These are phyloP conservation scores for Cicer cuneatum DNA, from an alignment of 306 rosid species.

Conservation along the genomic window DNA sequence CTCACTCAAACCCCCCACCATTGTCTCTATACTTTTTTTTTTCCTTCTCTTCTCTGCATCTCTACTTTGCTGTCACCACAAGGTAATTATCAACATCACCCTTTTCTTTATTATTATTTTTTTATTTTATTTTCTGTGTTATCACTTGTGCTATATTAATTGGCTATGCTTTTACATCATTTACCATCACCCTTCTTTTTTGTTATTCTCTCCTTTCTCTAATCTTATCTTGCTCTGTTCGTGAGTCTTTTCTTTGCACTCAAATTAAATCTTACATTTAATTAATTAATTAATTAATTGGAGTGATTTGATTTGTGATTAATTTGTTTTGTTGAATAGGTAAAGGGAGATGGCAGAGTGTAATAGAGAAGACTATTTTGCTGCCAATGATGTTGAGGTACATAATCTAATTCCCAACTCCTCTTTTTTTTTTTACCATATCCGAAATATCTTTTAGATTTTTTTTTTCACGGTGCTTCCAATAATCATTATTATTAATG, in stretches of 20 bases:
- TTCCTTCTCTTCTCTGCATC: conserved; percentile 42
- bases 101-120: conserved; percentile 3
- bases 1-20: conserved; percentile 60
- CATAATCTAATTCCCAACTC: conserved; percentile 13
- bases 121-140: not conserved
- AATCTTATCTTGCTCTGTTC: not conserved
- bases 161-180: conserved; percentile 5
- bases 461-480: too few relatives aligned
- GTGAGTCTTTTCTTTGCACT: conserved; percentile 12
- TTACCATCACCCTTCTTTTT: conserved; percentile 3
- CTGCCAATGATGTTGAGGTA: conserved; percentile 67
- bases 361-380: conserved; percentile 62
- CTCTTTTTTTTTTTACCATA: not conserved
- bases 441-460: not conserved
- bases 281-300: conserved; percentile 3
- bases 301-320: not conserved
- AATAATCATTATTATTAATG: too few relatives aligned
- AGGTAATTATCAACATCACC: conserved; percentile 50
- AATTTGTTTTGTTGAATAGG: conserved; percentile 42
- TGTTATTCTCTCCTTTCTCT: conserved; percentile 12
- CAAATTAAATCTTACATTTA: conserved; percentile 36
- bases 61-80: conserved; percentile 54
- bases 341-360: conserved; percentile 67
- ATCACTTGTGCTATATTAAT: conserved; percentile 37
- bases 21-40: conserved; percentile 33